Base-by-base conservation (phyloP, 805 yeast genomes). In the Candida vaughaniae region DNA sequence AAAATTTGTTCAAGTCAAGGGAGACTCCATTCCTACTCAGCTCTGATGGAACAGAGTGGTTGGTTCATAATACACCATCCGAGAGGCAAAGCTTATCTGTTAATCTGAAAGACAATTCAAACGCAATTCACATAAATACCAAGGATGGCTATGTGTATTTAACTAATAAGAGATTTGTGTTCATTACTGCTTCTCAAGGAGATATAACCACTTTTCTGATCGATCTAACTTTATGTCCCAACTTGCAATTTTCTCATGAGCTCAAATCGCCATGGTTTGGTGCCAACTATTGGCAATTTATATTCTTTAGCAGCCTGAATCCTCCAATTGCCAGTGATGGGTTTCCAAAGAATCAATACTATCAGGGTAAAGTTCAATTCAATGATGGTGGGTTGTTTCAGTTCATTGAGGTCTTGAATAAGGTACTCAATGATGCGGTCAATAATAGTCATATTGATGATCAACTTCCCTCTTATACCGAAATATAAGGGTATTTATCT, bases 241-340 rank as follows among this genome's bases (percentile, higher is more conserved):
- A 38, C 3, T 41, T 66, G 15, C 66, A 58, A 28, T 62, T 69
- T 29, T 51, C 67, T 0, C 69, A 69, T 46, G 57, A 61, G 36
- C 47, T 74, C 32, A 63, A 66, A 37, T 60, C 73, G 17, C 78
- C 79, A 1, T 74, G 78, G 78, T 69, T 75, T 47, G 81, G 81
- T 0, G 63, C 77, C 15, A 75, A 73, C 43, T 69, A 64, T 47
- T 73, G 74, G 69, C 61, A 61, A 43, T 62, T 71, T 25, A 32
- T 62, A 18, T 72, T 75, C 50, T 62, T 53, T 29, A 59, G 64
- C 29, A 50, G 60, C 3, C 38, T 54, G 11, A 46, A 51, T 4
- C 56, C 65, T 4, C 53, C 62, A 5, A 63, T 65, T 1, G 54
- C 67, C 5, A 61, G 64, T 39, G 70, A 67, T 40, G 71, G 73